Base-by-base conservation (phyloP, 768 basidiomycete genomes). In the Trametes elegans region DNA sequence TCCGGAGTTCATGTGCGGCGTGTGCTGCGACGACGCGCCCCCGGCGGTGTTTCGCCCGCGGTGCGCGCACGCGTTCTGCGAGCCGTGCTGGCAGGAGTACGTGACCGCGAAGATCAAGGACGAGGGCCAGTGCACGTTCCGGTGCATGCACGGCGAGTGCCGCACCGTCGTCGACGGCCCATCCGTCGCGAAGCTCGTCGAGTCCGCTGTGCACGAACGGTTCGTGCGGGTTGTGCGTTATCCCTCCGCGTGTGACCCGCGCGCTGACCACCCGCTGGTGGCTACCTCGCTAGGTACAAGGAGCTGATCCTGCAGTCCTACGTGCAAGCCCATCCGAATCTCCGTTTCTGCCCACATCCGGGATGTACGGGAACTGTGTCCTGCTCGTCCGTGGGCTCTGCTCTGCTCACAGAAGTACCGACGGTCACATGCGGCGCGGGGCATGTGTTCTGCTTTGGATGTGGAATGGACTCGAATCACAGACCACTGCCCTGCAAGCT, bases 311-410 rank as follows among this genome's bases (percentile, higher is more conserved):
- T 88, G 38, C 85, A 93, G 56, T 84, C 94, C 68, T 98, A 90
- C 70, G 97, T 99, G n/a, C 82, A 80, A 19, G 90, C 90, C 63
- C 87, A 86, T 68, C 73, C 84, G 24, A 82, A 81, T 46, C 79
- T 98, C 62, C 87, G 90, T 65, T 99, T 90, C 77, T 99, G 97
- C 68, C 97, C 97, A 2, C 92, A 91, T 62, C 95, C 96, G 0
- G 82, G 85, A 32, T 99, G 97, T 78, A 87, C 92, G 36, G 88
- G 91, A 68, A 93, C 95, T 10, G 85, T 98, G 35, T 87, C 87
- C 31, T 98, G 94, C 71, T 77, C 85, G 3, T 70, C 85, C 14
- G 93, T 89, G 0, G 57, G 63, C 7, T 79, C 83, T 29, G 86
- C 86, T 47, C 76, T 97, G 28, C 80, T 85, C 47, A 84, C 82